Conservation (phyloP, 352 stramenopile genomes). For the Pythium plurisporium region DNA sequence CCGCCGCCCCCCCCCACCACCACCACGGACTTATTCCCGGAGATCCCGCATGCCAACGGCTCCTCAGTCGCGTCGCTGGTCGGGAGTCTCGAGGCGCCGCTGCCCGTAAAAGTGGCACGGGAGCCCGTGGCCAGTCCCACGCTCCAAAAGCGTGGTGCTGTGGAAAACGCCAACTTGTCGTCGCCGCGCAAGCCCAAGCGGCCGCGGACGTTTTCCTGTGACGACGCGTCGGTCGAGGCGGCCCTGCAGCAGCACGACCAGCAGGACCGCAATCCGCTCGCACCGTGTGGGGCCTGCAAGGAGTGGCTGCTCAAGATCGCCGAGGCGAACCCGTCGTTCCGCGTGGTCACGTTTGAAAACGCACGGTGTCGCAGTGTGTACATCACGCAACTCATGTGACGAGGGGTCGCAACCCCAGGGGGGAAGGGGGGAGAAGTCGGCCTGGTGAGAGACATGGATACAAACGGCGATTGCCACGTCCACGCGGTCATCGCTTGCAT, state of each 20-base stretch:
- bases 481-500: too few relatives aligned
- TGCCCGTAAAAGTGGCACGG: background rate
- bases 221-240: constrained; percentile 55
- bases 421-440: too few relatives aligned
- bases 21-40: background rate
- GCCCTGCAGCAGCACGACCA: constrained; percentile 23
- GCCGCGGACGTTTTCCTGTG: constrained; percentile 76
- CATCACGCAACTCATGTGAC: constrained; percentile 78
- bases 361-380: constrained; percentile 91
- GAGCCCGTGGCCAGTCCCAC: constrained; percentile 1
- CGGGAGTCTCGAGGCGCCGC: constrained; percentile 1
- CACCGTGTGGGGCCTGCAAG: constrained; percentile 97
- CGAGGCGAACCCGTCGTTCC: constrained; percentile 96
- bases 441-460: too few relatives aligned
- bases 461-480: too few relatives aligned
- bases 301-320: constrained; percentile 99
- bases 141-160: too few relatives aligned
- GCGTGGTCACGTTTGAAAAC: constrained; percentile 97
- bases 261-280: constrained; percentile 93
- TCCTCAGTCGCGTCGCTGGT: constrained; percentile 5
- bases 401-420: too few relatives aligned
- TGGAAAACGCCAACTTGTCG: constrained; percentile 16
- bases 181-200: constrained; percentile 71
- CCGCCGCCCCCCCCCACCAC: background rate
- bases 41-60: constrained; percentile 1